Evolutionary conservation across 257 asterid genomes (phyloP), one percentile per base, ranked within the genome.

Genomic region (Linaria vulgaris): DNA sequence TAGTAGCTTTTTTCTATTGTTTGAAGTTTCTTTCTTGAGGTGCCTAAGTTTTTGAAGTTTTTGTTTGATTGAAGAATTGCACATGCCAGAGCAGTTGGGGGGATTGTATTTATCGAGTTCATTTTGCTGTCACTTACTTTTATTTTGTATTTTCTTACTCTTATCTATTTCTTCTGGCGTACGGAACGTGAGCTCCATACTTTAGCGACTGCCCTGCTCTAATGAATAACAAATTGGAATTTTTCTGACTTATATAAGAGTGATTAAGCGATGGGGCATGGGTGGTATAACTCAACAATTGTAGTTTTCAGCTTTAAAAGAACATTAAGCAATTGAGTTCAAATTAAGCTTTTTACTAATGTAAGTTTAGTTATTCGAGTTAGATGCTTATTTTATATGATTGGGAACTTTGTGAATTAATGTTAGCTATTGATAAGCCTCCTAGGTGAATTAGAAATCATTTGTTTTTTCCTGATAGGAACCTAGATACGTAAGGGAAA

Each of bases 311-410:
- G 61, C 38, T 54, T 34, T 30, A 4, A 20, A 12, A 37, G 37
- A 53, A 58, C 62, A 66, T 41, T 55, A 66, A 44, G 65, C 41
- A 16, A 47, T 50, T 50, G 38, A 31, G 52, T 52, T 64, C 57
- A 46, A 49, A 64, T n/a, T n/a, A n/a, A n/a, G n/a, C n/a, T n/a
- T n/a, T 52, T 9, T 0, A 24, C 47, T 56, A 12, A 21, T 2
- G 16, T 19, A 12, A 46, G 0, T 19, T 1, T 30, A 6, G 1
- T 47, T 59, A 11, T 68, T 39, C 61, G 12, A 20, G 30, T 22
- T 23, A 23, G 49, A 4, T 30, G 47, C 41, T 7, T 34, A 34
- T 7, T 1, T 11, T 51, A 5, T 55, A 15, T 15, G 23, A 56
- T 17, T n/a, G 15, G 45, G 12, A 34, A 57, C 9, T 5, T 31